Evolutionary conservation across 2,329 filamentous ascomycete genomes (phyloP).

Genomic region (Coleophoma eucalyptorum): DNA sequence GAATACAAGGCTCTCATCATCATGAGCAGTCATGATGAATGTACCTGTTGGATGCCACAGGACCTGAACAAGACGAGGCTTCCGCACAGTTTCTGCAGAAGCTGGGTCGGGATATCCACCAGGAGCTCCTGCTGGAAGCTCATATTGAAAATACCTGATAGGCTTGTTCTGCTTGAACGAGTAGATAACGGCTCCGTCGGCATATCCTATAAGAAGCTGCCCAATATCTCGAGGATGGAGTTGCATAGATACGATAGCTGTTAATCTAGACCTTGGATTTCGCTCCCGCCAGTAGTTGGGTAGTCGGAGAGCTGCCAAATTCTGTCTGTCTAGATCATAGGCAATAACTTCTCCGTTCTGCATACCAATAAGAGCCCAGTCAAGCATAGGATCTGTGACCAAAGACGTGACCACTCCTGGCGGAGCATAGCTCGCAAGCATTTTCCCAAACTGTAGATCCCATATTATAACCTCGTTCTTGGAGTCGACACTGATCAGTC

Average conservation of each 20-base stretch:
- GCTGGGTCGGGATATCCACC: slow-evolving; percentile 65
- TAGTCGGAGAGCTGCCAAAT: slow-evolving; percentile 72
- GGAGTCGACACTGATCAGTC: slow-evolving; percentile 78
- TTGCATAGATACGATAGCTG: slow-evolving; percentile 70
- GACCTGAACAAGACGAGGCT: slow-evolving; percentile 75
- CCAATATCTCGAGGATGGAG: slow-evolving; percentile 92
- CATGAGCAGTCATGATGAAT: slow-evolving; percentile 26
- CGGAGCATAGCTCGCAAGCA: slow-evolving; percentile 67
- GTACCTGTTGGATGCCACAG: slow-evolving; percentile 85
- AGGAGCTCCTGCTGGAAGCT: slow-evolving; percentile 74
- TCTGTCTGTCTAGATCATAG: slow-evolving; percentile 87
- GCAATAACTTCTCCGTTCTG: slow-evolving; percentile 81
- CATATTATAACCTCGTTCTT: slow-evolving; percentile 84
- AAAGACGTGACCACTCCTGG: slow-evolving; percentile 73
- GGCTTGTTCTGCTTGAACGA: slow-evolving; percentile 90
- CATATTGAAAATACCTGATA: slow-evolving; percentile 77
- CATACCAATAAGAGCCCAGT: slow-evolving; percentile 86
- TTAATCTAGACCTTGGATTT: slow-evolving; percentile 61
- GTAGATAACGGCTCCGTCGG: slow-evolving; percentile 82
- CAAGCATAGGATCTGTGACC: slow-evolving; percentile 82
- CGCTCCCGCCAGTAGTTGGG: slow-evolving; percentile 81
- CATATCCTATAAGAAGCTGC: slow-evolving; percentile 86
- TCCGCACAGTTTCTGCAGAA: slow-evolving; percentile 57
- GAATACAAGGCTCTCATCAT: slow-evolving; percentile 83
- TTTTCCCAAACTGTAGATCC: slow-evolving; percentile 67